Base-by-base conservation (phyloP, 345 rosid genomes). In the Arabidopsis thaliana region DNA sequence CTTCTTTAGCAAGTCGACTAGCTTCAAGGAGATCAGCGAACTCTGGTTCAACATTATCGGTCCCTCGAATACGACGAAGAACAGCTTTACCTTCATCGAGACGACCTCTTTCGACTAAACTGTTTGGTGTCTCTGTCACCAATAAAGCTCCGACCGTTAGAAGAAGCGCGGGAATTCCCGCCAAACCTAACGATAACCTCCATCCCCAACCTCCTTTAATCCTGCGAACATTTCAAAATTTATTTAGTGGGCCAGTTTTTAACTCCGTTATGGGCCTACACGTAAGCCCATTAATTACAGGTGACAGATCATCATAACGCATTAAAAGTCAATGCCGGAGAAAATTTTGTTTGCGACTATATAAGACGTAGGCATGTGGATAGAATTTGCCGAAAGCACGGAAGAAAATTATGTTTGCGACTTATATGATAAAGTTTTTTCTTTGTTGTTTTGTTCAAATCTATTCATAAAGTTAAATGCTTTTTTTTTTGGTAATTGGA, bases 131-230 rank as follows among this genome's bases (percentile, higher is more conserved):
- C 50, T 95, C 99, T 1, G 85, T 78, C 55, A 95, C 97, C 1
- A 92, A 8, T 25, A 95, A 78, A 51, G 99, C 89, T 33, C 99
- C 99, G 1, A 77, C 33, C 46, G 97, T 95, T 65, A 95, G 75
- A 24, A 95, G 86, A 73, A 78, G 23, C 30, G 97, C 99, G 28
- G 99, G 99, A 34, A 95, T 77, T 8, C 96, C 99, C 1, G 99
- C 97, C 62, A 95, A 74, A 1, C 92, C 99, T 67, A 95, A 46
- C 14, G 99, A 95, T 14, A 95, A 50, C 52, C 99, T 90, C 99
- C 99, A 92, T 12, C 99, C 99, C 97, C 97, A 90, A 41, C 93
- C 97, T n/a, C 77, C 87, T 16, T 40, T 38, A 0, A 94, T 94
- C 81, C 98, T 94, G 51, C 57, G 52, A 52, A 25, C 3, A 10